A percentile compares a stretch with the other conserved stretches of the same genome.
These are phyloP conservation scores for Trichocomaceae sp. DNA, from an alignment of 2,329 filamentous ascomycete species.

Conservation along the genomic window DNA sequence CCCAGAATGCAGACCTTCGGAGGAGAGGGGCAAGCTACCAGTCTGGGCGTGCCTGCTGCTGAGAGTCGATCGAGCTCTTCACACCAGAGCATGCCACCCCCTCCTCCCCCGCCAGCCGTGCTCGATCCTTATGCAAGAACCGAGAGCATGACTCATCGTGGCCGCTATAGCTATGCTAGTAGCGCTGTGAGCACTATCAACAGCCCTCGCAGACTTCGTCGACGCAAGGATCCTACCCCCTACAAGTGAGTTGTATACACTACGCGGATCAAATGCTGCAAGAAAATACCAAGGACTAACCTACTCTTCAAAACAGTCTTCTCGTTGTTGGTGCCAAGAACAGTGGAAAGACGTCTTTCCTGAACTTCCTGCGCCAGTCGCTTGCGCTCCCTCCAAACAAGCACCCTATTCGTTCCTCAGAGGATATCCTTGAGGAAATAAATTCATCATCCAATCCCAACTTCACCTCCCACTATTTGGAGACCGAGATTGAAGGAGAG, in stretches of 20 bases:
- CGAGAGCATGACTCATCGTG: slow-evolving; percentile 94
- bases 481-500: slow-evolving; percentile 90
- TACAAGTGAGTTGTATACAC: slow-evolving; percentile 81
- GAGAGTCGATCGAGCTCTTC: slow-evolving; percentile 52
- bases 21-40: slow-evolving; percentile 53
- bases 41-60: background rate
- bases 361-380: slow-evolving; percentile 86
- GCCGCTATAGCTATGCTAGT: slow-evolving; percentile 92
- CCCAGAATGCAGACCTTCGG: slow-evolving; percentile 52
- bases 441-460: slow-evolving; percentile 53
- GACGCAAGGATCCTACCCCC: slow-evolving; percentile 93
- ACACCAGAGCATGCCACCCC: slow-evolving; percentile 31
- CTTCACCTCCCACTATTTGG: slow-evolving; percentile 83
- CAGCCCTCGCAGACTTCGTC: slow-evolving; percentile 81
- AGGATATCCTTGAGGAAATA: slow-evolving; percentile 50
- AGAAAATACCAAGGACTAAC: slow-evolving; percentile 1
- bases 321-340: slow-evolving; percentile 81
- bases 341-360: slow-evolving; percentile 91
- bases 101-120: slow-evolving; percentile 19
- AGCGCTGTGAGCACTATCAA: slow-evolving; percentile 87
- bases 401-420: slow-evolving; percentile 51
- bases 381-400: slow-evolving; percentile 78
- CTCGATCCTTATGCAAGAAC: slow-evolving; percentile 71
- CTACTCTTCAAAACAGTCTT: slow-evolving; percentile 52
- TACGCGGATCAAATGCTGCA: background rate